A percentile compares a stretch with the other conserved stretches of the same genome.
Conservation (phyloP, 257 asterid genomes). For the Primulina tabacum region DNA sequence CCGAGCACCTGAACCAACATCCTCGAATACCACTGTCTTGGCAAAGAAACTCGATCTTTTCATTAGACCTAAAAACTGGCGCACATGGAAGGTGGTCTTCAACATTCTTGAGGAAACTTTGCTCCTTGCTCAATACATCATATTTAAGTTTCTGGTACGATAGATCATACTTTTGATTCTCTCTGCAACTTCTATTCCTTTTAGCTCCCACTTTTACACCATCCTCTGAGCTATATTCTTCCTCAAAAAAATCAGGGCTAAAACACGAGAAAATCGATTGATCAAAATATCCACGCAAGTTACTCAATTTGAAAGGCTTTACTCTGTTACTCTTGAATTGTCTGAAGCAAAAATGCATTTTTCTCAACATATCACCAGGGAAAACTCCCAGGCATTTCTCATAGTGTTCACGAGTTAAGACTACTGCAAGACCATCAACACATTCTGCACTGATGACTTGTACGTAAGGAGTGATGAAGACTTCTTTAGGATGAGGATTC, state of each 20-base stretch:
- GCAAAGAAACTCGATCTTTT: slow-evolving; percentile 78
- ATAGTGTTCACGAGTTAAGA: slow-evolving; percentile 77
- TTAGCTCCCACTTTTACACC: slow-evolving; percentile 67
- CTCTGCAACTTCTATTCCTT: slow-evolving; percentile 60
- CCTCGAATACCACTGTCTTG: slow-evolving; percentile 99
- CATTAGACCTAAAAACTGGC: slow-evolving; percentile 42
- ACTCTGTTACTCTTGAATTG: slow-evolving; percentile 75
- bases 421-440: slow-evolving; percentile 90
- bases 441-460: slow-evolving; percentile 98
- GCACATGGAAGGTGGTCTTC: slow-evolving; percentile 37
- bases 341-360: slow-evolving; percentile 81
- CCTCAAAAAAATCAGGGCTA: slow-evolving; percentile 88
- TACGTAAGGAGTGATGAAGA: slow-evolving; percentile 79
- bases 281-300: slow-evolving; percentile 74
- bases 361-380: slow-evolving; percentile 65
- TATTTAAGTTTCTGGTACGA: slow-evolving; percentile 47
- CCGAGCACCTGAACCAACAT: slow-evolving; percentile 91
- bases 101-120: slow-evolving; percentile 41
- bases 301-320: slow-evolving; percentile 78
- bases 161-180: slow-evolving; percentile 45
- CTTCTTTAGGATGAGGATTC: slow-evolving; percentile 83
- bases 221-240: slow-evolving; percentile 66
- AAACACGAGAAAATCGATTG: slow-evolving; percentile 89
- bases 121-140: slow-evolving; percentile 35
- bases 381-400: slow-evolving; percentile 80